These are phyloP conservation scores for Debaryomyces nepalensis DNA, from an alignment of 1,139 yeast genomes.

Conservation along the genomic window DNA sequence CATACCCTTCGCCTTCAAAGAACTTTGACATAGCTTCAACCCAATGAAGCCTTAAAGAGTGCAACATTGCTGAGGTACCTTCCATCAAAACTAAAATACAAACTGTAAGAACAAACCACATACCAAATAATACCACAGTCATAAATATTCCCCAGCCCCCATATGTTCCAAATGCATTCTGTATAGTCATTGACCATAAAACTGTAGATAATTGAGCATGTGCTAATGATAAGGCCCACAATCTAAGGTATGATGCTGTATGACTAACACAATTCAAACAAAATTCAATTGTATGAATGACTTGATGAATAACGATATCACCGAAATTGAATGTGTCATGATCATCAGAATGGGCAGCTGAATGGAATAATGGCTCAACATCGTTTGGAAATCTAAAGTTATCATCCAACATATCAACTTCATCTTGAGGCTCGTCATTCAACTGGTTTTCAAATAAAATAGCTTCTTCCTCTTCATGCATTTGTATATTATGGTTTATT, in stretches of 20 bases:
- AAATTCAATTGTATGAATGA: constrained; percentile 96
- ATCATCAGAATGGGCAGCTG: constrained; percentile 44
- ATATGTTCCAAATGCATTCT: constrained; percentile 70
- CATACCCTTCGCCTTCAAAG: constrained; percentile 93
- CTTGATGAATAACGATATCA: constrained; percentile 96
- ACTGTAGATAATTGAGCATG: constrained; percentile 96
- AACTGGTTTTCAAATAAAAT: constrained; percentile 32
- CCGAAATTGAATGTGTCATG: constrained; percentile 73
- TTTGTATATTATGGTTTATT: constrained; percentile 34
- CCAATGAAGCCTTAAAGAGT: constrained; percentile 96
- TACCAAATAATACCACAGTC: constrained; percentile 80
- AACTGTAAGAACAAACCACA: constrained; percentile 94
- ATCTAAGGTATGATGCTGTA: constrained; percentile 93
- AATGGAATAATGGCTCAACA: constrained; percentile 47
- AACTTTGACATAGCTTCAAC: constrained; percentile 99
- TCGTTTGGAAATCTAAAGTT: constrained; percentile 50
- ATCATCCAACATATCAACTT: constrained; percentile 26
- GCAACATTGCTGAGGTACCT: constrained; percentile 98
- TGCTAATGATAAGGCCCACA: constrained; percentile 97
- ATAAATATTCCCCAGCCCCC: constrained; percentile 72
- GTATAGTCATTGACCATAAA: constrained; percentile 94
- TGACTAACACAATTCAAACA: constrained; percentile 97
- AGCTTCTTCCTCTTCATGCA: constrained; percentile 42
- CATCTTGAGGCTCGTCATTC: constrained; percentile 29
- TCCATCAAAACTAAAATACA: constrained; percentile 95